These are phyloP conservation scores for Halteria grandinella DNA, from an alignment of 73 alveolate genomes.

Conservation along the genomic window DNA sequence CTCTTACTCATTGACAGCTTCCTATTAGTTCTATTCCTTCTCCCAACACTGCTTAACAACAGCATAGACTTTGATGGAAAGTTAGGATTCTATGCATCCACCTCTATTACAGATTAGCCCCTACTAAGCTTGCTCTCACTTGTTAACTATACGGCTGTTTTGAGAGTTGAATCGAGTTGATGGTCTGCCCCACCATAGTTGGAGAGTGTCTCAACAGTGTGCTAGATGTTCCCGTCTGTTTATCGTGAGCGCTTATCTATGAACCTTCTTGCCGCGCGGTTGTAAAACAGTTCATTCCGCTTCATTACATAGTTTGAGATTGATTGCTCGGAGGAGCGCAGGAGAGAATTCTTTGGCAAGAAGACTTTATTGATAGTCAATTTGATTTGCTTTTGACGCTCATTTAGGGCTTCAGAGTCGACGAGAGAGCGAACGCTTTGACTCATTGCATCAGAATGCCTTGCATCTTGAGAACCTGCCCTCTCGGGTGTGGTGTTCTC, in stretches of 20 bases:
- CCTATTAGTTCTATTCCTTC: too few relatives aligned
- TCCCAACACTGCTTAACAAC: too few relatives aligned
- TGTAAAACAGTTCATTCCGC: constrained; percentile 12
- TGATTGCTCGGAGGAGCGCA: constrained; percentile 4
- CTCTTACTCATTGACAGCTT: too few relatives aligned
- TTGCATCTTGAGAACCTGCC: too few relatives aligned
- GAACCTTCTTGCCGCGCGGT: constrained; percentile 10
- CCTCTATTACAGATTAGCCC: neutral
- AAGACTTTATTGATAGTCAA: neutral
- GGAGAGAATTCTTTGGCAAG: neutral
- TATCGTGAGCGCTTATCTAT: constrained; percentile 8
- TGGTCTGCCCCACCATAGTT: neutral
- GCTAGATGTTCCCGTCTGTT: neutral
- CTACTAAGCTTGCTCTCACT: constrained; percentile 9
- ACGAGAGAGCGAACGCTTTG: too few relatives aligned
- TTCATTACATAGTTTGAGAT: constrained; percentile 13
- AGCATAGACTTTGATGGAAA: too few relatives aligned
- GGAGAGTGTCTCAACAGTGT: neutral
- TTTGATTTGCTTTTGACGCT: neutral
- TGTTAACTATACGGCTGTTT: neutral
- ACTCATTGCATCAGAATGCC: too few relatives aligned
- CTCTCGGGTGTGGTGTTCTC: too few relatives aligned
- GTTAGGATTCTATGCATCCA: neutral
- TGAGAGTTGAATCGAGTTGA: neutral
- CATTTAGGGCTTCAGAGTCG: too few relatives aligned